Evolutionary conservation across 768 basidiomycete genomes (phyloP).

Genomic region (Amanita jacksonii): DNA sequence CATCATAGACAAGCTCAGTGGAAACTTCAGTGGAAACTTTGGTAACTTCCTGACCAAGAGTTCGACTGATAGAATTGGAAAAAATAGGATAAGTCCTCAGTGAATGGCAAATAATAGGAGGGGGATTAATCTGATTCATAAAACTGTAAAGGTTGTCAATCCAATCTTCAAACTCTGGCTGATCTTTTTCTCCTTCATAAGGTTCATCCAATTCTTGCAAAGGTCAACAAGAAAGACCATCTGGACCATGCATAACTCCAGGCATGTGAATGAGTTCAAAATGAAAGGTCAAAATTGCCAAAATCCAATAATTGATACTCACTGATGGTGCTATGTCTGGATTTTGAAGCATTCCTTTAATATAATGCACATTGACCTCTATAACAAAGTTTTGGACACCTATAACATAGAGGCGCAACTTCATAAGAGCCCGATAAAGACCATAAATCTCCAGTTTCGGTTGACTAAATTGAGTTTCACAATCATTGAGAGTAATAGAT

Average conservation of each 20-base stretch:
- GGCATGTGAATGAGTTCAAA: constrained; percentile 24
- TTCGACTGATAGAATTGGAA: too few relatives aligned
- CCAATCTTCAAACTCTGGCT: constrained; percentile 1
- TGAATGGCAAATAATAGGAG: not conserved
- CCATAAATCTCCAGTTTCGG: too few relatives aligned
- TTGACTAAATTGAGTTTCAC: constrained; percentile 19
- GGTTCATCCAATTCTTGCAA: constrained; percentile 13
- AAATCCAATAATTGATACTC: constrained; percentile 19
- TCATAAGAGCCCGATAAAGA: too few relatives aligned
- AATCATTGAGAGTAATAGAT: constrained; percentile 27
- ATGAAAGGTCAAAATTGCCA: constrained; percentile 19
- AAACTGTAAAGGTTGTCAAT: constrained; percentile 1
- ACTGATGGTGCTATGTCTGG: constrained; percentile 17
- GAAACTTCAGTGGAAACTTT: too few relatives aligned
- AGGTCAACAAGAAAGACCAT: constrained; percentile 20
- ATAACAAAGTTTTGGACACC: constrained; percentile 22
- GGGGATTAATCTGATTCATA: not conserved
- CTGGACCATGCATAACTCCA: constrained; percentile 15
- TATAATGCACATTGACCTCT: constrained; percentile 28
- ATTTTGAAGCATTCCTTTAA: constrained; percentile 25
- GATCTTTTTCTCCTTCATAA: constrained; percentile 1
- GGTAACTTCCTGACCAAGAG: too few relatives aligned
- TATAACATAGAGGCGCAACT: constrained; percentile 18
- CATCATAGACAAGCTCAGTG: too few relatives aligned
- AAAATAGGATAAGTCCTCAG: too few relatives aligned